Evolutionary conservation across 176 grass and related monocot genomes (phyloP).

Genomic region (Elymus sibiricus): DNA sequence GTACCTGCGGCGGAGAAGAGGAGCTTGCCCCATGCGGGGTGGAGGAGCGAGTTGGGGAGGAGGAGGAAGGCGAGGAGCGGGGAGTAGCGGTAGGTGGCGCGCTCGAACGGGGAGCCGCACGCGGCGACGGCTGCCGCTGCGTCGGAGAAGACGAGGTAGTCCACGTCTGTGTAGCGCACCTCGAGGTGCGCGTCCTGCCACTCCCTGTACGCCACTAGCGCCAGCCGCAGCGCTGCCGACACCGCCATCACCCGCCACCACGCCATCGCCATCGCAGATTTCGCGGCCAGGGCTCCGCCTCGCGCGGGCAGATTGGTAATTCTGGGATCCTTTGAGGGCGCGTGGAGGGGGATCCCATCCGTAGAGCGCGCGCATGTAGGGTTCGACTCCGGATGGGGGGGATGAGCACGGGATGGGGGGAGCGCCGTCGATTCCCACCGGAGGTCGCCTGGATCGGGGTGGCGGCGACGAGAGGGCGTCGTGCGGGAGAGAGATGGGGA

Average conservation of each 20-base stretch:
- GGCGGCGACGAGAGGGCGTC: too few species aligned
- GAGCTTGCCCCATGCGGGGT: constrained; percentile 76
- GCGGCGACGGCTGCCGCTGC: constrained; percentile 63
- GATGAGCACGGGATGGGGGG: too few species aligned
- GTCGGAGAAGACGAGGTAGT: constrained; percentile 96
- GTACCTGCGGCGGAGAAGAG: constrained; percentile 86
- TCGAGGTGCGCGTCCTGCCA: constrained; percentile 94
- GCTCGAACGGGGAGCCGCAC: constrained; percentile 78
- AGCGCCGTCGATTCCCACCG: too few species aligned
- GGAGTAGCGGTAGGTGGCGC: constrained; percentile 82
- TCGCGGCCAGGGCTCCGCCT: too few species aligned
- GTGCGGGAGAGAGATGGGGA: too few species aligned
- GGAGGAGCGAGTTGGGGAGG: constrained; percentile 69
- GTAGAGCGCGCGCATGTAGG: too few species aligned
- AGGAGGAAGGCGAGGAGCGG: constrained; percentile 83
- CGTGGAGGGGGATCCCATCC: neutral
- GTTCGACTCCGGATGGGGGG: too few species aligned
- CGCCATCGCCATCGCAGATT: neutral
- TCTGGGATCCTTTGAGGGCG: too few species aligned
- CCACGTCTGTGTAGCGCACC: constrained; percentile 87
- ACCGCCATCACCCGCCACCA: constrained; percentile 46
- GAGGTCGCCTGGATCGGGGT: too few species aligned
- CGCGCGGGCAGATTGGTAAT: constrained; percentile 28
- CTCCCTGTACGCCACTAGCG: constrained; percentile 59
- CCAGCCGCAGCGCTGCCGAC: constrained; percentile 48